Evolutionary conservation across 179 eudicot species (phyloP), one percentile per base, ranked within the genome.

Genomic region (Actinidia chinensis): DNA sequence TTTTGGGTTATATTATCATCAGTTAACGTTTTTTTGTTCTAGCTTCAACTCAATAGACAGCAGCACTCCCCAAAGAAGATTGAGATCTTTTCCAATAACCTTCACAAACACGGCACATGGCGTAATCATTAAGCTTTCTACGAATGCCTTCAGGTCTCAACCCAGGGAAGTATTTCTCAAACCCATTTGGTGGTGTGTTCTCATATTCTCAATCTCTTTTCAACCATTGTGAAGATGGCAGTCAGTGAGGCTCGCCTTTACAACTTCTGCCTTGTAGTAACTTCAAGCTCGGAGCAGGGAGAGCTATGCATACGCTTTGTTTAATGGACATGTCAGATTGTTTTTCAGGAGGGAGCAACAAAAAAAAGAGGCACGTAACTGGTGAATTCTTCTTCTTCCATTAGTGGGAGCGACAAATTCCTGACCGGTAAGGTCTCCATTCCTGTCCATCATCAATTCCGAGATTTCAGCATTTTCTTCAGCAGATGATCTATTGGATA

Each of bases 241-340:
- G 69, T 76, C 43, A 50, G 2, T n/a, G 61, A 79, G 61, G 40
- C 84, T 84, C 51, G 79, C 86, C n/a, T 58, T 82, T 84, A 68
- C 85, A 88, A 79, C 88, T 95, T 81, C 87, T 90, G 79, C 98
- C 91, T 73, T 80, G 86, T 6, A 78, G 82, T 76, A 89, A 73
- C 40, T 76, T 85, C 52, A 69, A 76, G 82, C 79, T 83, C 85
- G 86, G 82, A n/a, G n/a, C n/a, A n/a, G n/a, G n/a, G n/a, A 44
- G 90, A 81, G 65, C 82, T 83, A 70, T 79, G 79, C 36, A 67
- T 74, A 82, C 77, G 81, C 10, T n/a, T 75, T 54, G 63, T 51
- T n/a, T 80, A 73, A 67, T 69, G 77, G 78, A 82, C 82, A 80
- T 14, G 85, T n/a, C 76, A 68, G 86, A 79, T 10, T 81, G 76